Evolutionary conservation across 495 filamentous ascomycete genomes (phyloP).

Genomic region (Letharia columbiana): DNA sequence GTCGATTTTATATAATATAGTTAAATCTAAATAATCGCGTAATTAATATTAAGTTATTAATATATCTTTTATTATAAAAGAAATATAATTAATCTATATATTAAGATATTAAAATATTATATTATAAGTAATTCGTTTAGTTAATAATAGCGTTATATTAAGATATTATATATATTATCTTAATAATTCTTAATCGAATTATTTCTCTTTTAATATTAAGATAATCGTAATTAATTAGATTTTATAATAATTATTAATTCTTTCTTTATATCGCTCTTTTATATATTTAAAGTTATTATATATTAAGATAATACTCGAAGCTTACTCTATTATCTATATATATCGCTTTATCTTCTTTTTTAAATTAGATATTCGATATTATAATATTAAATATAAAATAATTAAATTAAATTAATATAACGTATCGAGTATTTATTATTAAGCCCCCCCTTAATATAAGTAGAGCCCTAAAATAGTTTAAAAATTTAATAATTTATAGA

Average conservation of each 20-base stretch:
- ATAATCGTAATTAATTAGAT: neutral
- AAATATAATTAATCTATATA: no score
- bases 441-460: no score
- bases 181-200: neutral
- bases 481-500: conserved; percentile 3
- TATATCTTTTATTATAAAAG: neutral
- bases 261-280: neutral
- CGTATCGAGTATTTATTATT: no score
- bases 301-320: conserved; percentile 4
- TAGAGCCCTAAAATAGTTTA: neutral
- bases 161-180: neutral
- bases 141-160: neutral
- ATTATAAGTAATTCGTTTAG: neutral
- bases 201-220: neutral
- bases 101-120: neutral
- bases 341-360: neutral
- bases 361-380: neutral
- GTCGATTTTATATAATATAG: neutral
- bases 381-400: conserved; percentile 6
- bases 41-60: no score
- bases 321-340: neutral
- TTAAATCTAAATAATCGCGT: neutral
- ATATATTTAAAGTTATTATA: conserved; percentile 16
- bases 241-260: neutral
- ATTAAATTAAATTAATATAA: neutral